Evolutionary conservation across 208 protist species (phyloP).

Genomic region (Leishmania mexicana): DNA sequence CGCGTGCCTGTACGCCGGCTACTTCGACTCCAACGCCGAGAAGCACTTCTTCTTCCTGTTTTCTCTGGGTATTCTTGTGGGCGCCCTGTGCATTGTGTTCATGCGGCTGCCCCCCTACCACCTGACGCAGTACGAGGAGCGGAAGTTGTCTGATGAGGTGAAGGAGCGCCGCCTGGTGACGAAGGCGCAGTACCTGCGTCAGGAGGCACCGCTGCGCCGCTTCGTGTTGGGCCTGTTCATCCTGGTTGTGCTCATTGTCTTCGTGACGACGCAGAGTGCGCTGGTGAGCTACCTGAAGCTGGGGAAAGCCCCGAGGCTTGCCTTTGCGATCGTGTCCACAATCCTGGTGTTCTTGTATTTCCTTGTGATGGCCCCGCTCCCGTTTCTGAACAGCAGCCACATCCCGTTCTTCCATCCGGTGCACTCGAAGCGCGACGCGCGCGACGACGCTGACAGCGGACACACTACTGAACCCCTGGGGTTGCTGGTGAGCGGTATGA

Average conservation of each 20-base stretch:
- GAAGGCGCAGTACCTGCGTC: constrained; percentile 55
- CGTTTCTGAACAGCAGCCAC: constrained; percentile 40
- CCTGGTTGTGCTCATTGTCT: constrained; percentile 56
- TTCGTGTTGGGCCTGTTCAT: constrained; percentile 58
- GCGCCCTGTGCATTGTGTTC: constrained; percentile 35
- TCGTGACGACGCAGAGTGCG: constrained; percentile 49
- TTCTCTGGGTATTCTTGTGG: constrained; percentile 21
- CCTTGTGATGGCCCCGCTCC: constrained; percentile 29
- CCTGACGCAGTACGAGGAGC: constrained; percentile 44
- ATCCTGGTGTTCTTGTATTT: constrained; percentile 26
- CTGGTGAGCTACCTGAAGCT: constrained; percentile 47
- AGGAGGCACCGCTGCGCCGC: constrained; percentile 55
- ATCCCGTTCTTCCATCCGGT: constrained; percentile 5
- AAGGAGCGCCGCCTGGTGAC: constrained; percentile 33
- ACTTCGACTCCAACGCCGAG: constrained; percentile 42
- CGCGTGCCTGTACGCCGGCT: constrained; percentile 47
- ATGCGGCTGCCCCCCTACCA: constrained; percentile 63
- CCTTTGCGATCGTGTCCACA: constrained; percentile 47
- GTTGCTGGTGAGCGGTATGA: too few relatives aligned
- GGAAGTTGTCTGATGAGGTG: constrained; percentile 39
- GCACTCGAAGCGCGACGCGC: background rate
- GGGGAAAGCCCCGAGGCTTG: constrained; percentile 13
- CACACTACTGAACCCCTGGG: background rate
- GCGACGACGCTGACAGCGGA: background rate
- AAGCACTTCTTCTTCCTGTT: constrained; percentile 66